A percentile compares a stretch with the other conserved stretches of the same genome.
These are phyloP conservation scores for Staphylotrichum tortipilum DNA, from an alignment of 495 filamentous ascomycete species.

Conservation along the genomic window DNA sequence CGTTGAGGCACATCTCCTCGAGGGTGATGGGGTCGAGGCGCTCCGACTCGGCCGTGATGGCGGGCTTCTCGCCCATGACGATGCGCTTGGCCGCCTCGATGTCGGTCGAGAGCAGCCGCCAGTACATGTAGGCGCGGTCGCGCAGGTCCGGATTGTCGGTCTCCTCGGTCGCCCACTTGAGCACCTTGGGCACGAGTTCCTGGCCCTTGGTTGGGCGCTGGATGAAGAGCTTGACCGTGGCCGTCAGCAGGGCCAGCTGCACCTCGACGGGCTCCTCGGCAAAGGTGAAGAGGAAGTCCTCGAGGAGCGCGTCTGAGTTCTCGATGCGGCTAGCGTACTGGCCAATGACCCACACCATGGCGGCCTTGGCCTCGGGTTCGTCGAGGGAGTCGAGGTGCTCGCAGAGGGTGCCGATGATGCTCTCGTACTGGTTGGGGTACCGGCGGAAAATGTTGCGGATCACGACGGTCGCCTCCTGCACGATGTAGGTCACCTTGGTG, in stretches of 20 bases:
- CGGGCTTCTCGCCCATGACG: constrained; percentile 94
- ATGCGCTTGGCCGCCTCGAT: constrained; percentile 76
- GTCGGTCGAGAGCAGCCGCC: constrained; percentile 92
- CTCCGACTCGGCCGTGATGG: constrained; percentile 94
- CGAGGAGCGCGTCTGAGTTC: constrained; percentile 85
- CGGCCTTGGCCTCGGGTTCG: constrained; percentile 97
- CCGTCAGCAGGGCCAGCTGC: constrained; percentile 87
- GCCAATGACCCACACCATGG: constrained; percentile 99
- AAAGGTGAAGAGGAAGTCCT: constrained; percentile 91
- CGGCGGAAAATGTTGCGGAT: constrained; percentile 99
- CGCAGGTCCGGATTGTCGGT: constrained; percentile 96
- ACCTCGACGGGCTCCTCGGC: constrained; percentile 91
- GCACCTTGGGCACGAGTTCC: constrained; percentile 84
- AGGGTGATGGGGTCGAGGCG: constrained; percentile 85
- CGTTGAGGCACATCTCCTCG: constrained; percentile 94
- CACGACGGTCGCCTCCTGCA: constrained; percentile 98
- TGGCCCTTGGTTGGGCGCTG: constrained; percentile 93
- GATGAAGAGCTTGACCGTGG: constrained; percentile 97
- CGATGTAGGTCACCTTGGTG: constrained; percentile 99
- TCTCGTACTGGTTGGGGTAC: constrained; percentile 97
- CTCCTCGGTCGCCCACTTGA: constrained; percentile 98
- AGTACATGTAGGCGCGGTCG: constrained; percentile 98
- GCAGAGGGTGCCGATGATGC: constrained; percentile 90
- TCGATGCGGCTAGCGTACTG: constrained; percentile 97
- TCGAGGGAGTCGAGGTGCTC: constrained; percentile 95